Evolutionary conservation across 768 basidiomycete species (phyloP), one percentile per base, ranked within the genome.

Genomic region (Suillus luteus): DNA sequence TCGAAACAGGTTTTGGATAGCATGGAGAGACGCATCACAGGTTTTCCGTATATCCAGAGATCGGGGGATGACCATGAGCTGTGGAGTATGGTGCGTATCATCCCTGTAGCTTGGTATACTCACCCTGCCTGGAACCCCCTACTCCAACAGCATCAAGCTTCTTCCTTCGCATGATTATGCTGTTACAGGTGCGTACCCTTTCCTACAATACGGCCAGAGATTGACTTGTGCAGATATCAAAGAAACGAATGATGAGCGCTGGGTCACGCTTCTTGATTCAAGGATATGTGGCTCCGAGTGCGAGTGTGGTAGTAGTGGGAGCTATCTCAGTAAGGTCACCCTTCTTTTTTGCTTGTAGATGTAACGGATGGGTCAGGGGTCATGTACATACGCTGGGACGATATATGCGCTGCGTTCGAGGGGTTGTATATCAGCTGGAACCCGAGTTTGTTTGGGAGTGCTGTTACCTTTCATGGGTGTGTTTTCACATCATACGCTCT

Each of bases 61-160:
- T 93, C 92, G 0, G 96, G 95, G 0, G 96, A 98, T 70, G 96
- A 99, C 69, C 93, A 96, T 70, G 95, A 97, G 74, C 79, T 91
- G 6, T 96, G 94, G 95, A 84, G 88, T 35, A 85, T 85, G 85
- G 92, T 91, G 62, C 37, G 80, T 72, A 24, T 24, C 14, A 0
- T 24, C 7, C 48, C 0, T 49, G 15, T 5, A 49, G 48, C 6
- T 49, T 12, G 12, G 24, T 2, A 0, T n/a, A n/a, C n/a, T 33
- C 31, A 2, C 31, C 31, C 31, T 33, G 31, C 31, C 31, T 33
- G 31, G 31, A 33, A 33, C 31, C 31, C 31, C 31, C 31, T 33
- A 33, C 31, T 33, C 31, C 31, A 33, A 74, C 54, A 79, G 77
- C 49, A 64, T 80, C 4, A 71, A 76, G 11, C 75, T 97, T n/a